Evolutionary conservation across 257 asterid species (phyloP).

Genomic region (Verbascum thapsus): DNA sequence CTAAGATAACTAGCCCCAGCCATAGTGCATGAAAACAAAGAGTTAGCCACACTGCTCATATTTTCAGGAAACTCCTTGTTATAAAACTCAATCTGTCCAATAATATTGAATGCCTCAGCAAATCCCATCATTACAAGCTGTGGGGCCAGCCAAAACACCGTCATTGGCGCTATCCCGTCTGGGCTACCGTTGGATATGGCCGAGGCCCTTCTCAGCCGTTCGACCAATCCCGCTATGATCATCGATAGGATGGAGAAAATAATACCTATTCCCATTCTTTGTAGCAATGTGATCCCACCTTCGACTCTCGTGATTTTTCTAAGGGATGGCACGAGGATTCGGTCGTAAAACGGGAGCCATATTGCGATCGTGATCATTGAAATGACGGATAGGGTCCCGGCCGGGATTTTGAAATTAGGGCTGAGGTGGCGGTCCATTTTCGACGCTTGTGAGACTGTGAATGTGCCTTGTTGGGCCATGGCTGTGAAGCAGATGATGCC

Average conservation of each 20-base stretch:
- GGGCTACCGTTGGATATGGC: conserved; percentile 37
- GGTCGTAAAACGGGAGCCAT: conserved; percentile 76
- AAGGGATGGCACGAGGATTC: conserved; percentile 53
- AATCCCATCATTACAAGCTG: conserved; percentile 89
- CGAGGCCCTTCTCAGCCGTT: conserved; percentile 52
- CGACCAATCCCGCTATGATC: conserved; percentile 69
- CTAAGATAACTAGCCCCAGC: conserved; percentile 76
- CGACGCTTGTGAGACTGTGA: conserved; percentile 62
- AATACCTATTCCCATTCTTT: conserved; percentile 80
- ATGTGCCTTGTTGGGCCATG: conserved; percentile 72
- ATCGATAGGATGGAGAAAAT: conserved; percentile 66
- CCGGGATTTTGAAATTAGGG: conserved; percentile 60
- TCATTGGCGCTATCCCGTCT: conserved; percentile 51
- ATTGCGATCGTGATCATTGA: conserved; percentile 71
- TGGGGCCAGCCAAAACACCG: conserved; percentile 86
- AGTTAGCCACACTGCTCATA: conserved; percentile 85
- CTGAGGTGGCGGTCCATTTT: conserved; percentile 86
- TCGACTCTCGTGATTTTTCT: conserved; percentile 53
- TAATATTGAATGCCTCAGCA: conserved; percentile 75
- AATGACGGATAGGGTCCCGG: conserved; percentile 60
- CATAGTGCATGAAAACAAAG: conserved; percentile 62
- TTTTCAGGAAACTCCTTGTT: conserved; percentile 84
- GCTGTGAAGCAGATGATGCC: conserved; percentile 78
- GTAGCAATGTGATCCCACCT: conserved; percentile 77
- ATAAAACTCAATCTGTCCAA: conserved; percentile 84